Conservation (phyloP, 768 basidiomycete species). For the Crassisporium funariophilum region DNA sequence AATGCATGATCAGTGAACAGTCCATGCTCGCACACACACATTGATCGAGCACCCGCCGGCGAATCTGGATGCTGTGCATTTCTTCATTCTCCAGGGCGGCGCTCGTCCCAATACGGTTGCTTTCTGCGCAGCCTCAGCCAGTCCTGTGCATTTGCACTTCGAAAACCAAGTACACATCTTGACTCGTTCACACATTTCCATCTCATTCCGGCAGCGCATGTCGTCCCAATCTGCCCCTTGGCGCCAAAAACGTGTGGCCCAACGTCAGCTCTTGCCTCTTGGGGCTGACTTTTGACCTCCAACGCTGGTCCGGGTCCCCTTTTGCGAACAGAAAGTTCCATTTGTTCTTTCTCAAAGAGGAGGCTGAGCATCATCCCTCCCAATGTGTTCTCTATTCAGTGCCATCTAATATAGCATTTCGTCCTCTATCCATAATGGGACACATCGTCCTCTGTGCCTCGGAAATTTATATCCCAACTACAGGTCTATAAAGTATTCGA, state of each 20-base stretch:
- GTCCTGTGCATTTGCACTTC: constrained; percentile 18
- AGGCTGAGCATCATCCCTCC: constrained; percentile 29
- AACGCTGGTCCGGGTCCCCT: constrained; percentile 18
- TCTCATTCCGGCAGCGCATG: constrained; percentile 16
- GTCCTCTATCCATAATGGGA: constrained; percentile 20
- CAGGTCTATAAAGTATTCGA: constrained; percentile 27
- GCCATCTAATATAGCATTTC: constrained; percentile 21
- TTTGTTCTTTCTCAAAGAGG: constrained; percentile 24
- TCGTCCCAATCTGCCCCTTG: constrained; percentile 5
- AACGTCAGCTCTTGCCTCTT: constrained; percentile 15
- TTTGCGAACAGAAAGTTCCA: constrained; percentile 22
- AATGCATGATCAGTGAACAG: too few species aligned
- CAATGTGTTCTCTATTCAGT: constrained; percentile 15
- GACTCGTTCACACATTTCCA: constrained; percentile 16
- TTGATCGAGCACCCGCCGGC: too few species aligned
- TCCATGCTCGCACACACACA: too few species aligned
- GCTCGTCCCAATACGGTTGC: constrained; percentile 8
- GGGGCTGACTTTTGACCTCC: constrained; percentile 18
- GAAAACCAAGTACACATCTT: constrained; percentile 13
- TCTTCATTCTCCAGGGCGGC: too few species aligned
- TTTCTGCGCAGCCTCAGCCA: constrained; percentile 16
- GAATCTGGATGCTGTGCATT: too few species aligned
- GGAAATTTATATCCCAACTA: constrained; percentile 26
- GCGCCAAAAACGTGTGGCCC: constrained; percentile 3
- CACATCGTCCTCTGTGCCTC: constrained; percentile 14